Evolutionary conservation across 768 basidiomycete species (phyloP).

Genomic region (Daedaleopsis nitida): DNA sequence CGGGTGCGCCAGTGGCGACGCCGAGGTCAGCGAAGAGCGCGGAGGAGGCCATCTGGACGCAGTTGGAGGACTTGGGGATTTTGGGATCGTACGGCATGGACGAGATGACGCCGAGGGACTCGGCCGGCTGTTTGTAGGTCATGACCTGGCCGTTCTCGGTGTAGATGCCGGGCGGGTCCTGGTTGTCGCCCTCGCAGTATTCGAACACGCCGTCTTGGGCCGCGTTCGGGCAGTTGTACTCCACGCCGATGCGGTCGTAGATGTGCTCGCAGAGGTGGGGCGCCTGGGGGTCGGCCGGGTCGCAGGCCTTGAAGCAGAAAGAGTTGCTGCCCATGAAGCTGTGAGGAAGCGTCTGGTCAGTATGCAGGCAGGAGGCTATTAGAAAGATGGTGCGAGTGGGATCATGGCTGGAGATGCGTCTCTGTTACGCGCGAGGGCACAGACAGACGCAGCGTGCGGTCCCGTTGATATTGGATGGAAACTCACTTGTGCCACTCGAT

Average conservation of each 20-base stretch:
- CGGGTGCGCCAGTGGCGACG: conserved; percentile 2
- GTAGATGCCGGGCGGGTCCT: conserved; percentile 59
- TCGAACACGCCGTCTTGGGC: conserved; percentile 63
- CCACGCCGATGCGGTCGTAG: conserved; percentile 74
- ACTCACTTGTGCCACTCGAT: conserved; percentile 70
- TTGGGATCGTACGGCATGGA: conserved; percentile 45
- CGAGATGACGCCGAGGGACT: conserved; percentile 46
- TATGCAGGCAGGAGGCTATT: too few species aligned
- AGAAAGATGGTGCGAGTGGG: too few species aligned
- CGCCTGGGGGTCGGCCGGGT: conserved; percentile 53
- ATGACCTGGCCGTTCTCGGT: conserved; percentile 39
- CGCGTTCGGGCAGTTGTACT: conserved; percentile 71
- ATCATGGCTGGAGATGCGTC: too few species aligned
- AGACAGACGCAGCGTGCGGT: too few species aligned
- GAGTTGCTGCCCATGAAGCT: conserved; percentile 70
- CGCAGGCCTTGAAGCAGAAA: conserved; percentile 78
- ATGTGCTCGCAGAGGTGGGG: conserved; percentile 68
- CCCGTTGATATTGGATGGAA: too few species aligned
- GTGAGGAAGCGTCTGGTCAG: not conserved
- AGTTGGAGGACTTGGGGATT: conserved; percentile 46
- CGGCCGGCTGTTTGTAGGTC: conserved; percentile 51
- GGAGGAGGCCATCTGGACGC: conserved; percentile 38
- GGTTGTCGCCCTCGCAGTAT: conserved; percentile 66
- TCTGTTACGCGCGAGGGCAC: too few species aligned
- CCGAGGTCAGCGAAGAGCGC: conserved; percentile 36